A percentile compares a stretch with the other conserved stretches of the same genome.
phyloP scores from a whole-genome alignment of 768 basidiomycete species.

The Termitomyces sp. region DNA sequence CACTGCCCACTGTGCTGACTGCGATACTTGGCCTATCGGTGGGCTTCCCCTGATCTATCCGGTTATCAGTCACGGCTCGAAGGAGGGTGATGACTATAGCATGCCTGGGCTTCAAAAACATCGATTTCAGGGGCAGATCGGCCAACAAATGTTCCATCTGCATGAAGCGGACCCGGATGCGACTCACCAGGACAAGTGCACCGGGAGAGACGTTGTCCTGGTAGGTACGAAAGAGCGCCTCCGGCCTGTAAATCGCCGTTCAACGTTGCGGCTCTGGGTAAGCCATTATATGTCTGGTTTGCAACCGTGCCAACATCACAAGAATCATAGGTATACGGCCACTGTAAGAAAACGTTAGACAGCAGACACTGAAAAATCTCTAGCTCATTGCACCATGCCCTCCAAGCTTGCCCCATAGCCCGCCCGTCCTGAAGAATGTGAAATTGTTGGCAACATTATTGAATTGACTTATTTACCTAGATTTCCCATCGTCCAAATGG shows the following conservation, averaged over 20 bases:
- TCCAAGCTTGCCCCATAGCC: slow-evolving; percentile 86
- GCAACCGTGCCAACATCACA: slow-evolving; percentile 91
- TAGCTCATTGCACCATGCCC: slow-evolving; percentile 47
- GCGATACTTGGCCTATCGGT: slow-evolving; percentile 58
- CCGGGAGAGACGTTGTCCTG: slow-evolving; percentile 79
- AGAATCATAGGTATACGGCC: slow-evolving; percentile 78
- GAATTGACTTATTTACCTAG: slow-evolving; percentile 37
- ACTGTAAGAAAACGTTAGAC: slow-evolving; percentile 30
- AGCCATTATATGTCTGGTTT: slow-evolving; percentile 74
- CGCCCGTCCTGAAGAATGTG: slow-evolving; percentile 50
- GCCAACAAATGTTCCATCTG: slow-evolving; percentile 76
- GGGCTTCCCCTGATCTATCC: slow-evolving; percentile 26
- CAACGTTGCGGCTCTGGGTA: slow-evolving; percentile 52
- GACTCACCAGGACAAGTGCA: slow-evolving; percentile 85
- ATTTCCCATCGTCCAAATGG: slow-evolving; percentile 78
- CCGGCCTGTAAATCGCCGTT: slow-evolving; percentile 52
- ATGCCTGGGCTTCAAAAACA: slow-evolving; percentile 78
- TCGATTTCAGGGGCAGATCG: slow-evolving; percentile 88
- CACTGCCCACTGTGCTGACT: slow-evolving; percentile 80
- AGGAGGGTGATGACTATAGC: background rate
- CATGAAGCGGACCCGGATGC: slow-evolving; percentile 80
- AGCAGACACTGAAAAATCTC: background rate
- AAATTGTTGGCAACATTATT: background rate
- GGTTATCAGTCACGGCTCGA: background rate
- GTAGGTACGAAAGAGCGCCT: slow-evolving; percentile 70